Conservation (phyloP, 2,329 filamentous ascomycete genomes). For the Trichoderma sp. region DNA sequence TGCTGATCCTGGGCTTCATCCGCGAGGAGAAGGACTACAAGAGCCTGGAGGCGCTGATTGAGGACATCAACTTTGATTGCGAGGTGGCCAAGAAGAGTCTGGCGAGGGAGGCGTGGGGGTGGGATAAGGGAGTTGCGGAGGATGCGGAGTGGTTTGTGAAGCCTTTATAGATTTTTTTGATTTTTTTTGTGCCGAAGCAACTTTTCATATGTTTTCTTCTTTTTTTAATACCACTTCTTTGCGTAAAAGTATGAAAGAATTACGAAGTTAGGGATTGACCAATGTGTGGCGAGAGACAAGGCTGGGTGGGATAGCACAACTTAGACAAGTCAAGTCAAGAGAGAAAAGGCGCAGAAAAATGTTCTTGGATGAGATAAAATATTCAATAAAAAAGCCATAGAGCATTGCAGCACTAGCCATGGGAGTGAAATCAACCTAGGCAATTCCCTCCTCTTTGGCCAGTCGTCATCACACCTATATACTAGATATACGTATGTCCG, state of each 20-base stretch:
- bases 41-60: constrained; percentile 76
- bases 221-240: not conserved
- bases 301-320: not conserved
- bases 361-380: not conserved
- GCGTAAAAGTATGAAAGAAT: not conserved
- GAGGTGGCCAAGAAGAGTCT: constrained; percentile 77
- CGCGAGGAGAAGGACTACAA: constrained; percentile 88
- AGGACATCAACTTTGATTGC: constrained; percentile 88
- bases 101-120: constrained; percentile 62
- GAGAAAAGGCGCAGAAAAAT: not conserved
- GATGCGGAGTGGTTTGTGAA: constrained; percentile 45
- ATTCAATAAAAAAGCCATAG: not conserved
- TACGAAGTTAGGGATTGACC: not conserved
- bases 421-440: not conserved
- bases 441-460: not conserved
- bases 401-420: not conserved
- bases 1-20: constrained; percentile 84
- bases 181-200: too few species aligned
- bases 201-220: not conserved
- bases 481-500: constrained; percentile 2
- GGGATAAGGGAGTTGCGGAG: constrained; percentile 36
- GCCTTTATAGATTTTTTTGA: constrained; percentile 28
- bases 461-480: constrained; percentile 10
- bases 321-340: not conserved
- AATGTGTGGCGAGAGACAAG: not conserved